Base-by-base conservation (phyloP, 352 stramenopile species). In the Globisporangium barbulae region DNA sequence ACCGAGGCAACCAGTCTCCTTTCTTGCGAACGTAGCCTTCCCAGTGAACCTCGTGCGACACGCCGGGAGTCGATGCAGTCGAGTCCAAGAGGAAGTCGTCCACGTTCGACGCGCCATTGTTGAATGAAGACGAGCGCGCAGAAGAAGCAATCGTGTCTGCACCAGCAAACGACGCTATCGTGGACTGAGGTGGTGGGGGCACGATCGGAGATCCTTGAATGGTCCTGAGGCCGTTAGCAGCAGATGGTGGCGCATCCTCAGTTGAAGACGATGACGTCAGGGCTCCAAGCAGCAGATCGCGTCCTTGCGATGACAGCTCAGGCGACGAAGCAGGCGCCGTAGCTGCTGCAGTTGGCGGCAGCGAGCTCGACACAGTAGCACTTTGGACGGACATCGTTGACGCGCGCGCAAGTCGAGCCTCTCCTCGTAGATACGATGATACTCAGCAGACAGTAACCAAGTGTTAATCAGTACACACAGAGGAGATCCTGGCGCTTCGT, bases 1-100 rank as follows among this genome's bases (percentile, higher is more conserved):
- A 96, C n/a, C 87, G 85, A n/a, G 87, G 87, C 55, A 96, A 73
- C 87, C 87, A 96, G 62, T 96, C 87, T 45, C 87, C 87, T 73
- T 96, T 96, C 77, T 94, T 94, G 54, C 87, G 85, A 19, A 94
- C 87, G 57, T 91, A 92, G n/a, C 87, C 87, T 63, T 96, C 87
- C 87, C 87, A 96, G 42, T 94, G 87, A 5, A 96, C 85, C 53
- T 93, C 78, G 59, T 96, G 87, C 9, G 75, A 69, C 22, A 84
- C 68, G 22, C 59, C 71, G 9, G 82, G 68, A 45, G 71, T 61
- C 21, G 78, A 75, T 35, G 76, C 60, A 5, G 73, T 64, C 21
- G 70, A 74, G 65, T 81, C 75, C 39, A 68, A 39, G 21, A 82
- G 63, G 22, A 80, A 67, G 49, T 69, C 64, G 12, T 64, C 64